Evolutionary conservation across 192 early-diverging fungal species (phyloP).

Genomic region (Allomyces arbusculus): DNA sequence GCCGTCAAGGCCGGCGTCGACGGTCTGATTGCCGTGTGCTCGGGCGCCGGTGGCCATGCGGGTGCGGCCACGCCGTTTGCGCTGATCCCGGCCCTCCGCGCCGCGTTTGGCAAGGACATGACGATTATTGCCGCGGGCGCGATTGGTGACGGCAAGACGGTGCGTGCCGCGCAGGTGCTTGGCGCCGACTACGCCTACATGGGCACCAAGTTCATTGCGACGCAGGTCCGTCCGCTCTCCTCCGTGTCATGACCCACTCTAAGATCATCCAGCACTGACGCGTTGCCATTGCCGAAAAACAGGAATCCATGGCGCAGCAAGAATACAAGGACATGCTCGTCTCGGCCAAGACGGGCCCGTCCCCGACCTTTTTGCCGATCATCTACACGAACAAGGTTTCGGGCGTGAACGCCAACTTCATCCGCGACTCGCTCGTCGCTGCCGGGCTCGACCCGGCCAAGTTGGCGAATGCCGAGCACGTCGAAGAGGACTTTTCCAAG

Average conservation of each 20-base stretch:
- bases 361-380: conserved; percentile 8
- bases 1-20: conserved; percentile 11
- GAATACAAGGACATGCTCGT: conserved; percentile 12
- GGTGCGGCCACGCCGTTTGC: conserved; percentile 11
- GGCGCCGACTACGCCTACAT: conserved; percentile 15
- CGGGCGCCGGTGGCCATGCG: conserved; percentile 14
- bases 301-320: conserved; percentile 6
- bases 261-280: too few species aligned
- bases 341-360: conserved; percentile 4
- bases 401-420: conserved; percentile 11
- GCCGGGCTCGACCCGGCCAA: conserved; percentile 5
- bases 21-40: conserved; percentile 13
- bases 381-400: conserved; percentile 11
- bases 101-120: conserved; percentile 4
- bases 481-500: conserved; percentile 11
- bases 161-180: conserved; percentile 8
- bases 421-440: conserved; percentile 2
- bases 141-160: conserved; percentile 6
- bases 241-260: too few species aligned
- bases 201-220: conserved; percentile 13
- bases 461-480: background rate
- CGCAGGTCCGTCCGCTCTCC: background rate
- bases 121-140: conserved; percentile 7
- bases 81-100: conserved; percentile 8
- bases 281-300: too few species aligned